Conservation (phyloP, 345 rosid genomes). For the Syzygium aromaticum region DNA sequence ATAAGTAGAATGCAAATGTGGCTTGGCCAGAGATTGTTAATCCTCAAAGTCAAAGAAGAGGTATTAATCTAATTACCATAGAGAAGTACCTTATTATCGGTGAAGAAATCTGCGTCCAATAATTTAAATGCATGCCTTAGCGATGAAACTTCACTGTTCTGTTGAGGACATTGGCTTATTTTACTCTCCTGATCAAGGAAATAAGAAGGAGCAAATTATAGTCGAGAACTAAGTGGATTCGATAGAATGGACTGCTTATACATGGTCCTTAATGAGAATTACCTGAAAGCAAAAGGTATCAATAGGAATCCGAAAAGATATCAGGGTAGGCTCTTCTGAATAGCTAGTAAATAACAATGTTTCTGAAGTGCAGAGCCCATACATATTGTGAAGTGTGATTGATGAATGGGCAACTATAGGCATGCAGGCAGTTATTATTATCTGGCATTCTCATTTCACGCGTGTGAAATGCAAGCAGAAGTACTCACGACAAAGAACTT, state of each 20-base stretch:
- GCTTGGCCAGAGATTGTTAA: neutral
- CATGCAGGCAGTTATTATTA: neutral
- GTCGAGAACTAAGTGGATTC: neutral
- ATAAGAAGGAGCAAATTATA: neutral
- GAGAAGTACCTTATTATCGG: slow-evolving; percentile 46
- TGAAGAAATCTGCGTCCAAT: slow-evolving; percentile 58
- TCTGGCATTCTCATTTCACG: neutral
- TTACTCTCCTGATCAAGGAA: slow-evolving; percentile 39
- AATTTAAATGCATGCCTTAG: slow-evolving; percentile 32
- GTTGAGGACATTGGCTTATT: slow-evolving; percentile 15
- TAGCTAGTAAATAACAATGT: neutral
- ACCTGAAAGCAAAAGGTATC: slow-evolving; percentile 14
- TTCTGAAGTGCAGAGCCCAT: neutral
- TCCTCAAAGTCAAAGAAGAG: neutral
- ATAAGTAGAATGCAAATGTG: neutral
- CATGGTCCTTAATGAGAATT: neutral
- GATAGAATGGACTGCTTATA: neutral
- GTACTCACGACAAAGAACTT: neutral
- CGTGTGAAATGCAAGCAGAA: neutral
- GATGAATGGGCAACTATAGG: neutral
- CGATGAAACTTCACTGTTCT: slow-evolving; percentile 21
- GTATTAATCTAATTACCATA: neutral
- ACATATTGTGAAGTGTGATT: neutral
- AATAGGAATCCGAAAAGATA: slow-evolving; percentile 11
- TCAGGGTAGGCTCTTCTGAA: neutral